These are phyloP conservation scores for Mortierella sp. DNA, from an alignment of 371 early-diverging fungal genomes.

Conservation along the genomic window DNA sequence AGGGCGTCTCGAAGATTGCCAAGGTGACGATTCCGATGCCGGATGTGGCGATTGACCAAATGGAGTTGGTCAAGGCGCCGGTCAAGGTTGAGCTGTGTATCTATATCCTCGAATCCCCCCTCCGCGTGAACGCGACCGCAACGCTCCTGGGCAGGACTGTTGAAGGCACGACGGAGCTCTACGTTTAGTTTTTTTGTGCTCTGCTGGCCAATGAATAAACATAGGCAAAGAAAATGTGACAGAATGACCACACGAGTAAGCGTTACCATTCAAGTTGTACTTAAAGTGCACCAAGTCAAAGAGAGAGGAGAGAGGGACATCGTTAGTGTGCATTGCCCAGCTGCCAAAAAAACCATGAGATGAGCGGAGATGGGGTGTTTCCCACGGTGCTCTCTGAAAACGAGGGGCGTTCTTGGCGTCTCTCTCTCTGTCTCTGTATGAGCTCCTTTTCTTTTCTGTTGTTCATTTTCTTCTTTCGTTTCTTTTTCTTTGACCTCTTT, in stretches of 20 bases:
- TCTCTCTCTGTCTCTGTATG: not conserved
- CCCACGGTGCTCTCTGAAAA: conserved; percentile 13
- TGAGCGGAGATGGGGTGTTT: not conserved
- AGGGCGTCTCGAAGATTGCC: conserved; percentile 52
- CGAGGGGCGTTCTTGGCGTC: not conserved
- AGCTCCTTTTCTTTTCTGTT: not conserved
- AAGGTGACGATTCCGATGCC: conserved; percentile 55
- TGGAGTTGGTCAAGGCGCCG: conserved; percentile 49
- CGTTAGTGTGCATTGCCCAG: not conserved
- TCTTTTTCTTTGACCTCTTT: not conserved
- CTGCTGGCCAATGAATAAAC: not conserved
- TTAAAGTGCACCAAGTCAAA: not conserved
- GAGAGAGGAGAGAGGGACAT: too few relatives aligned
- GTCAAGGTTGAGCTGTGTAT: conserved; percentile 54
- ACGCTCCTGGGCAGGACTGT: conserved; percentile 42
- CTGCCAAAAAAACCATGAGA: not conserved
- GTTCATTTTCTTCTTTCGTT: not conserved
- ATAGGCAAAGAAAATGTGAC: not conserved
- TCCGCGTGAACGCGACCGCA: conserved; percentile 48
- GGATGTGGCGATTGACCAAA: conserved; percentile 52
- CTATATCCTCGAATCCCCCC: conserved; percentile 39
- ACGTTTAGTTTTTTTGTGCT: conserved; percentile 13
- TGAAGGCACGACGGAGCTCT: conserved; percentile 38
- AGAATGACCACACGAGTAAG: not conserved
- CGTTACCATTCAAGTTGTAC: not conserved